Evolutionary conservation across 2,329 filamentous ascomycete species (phyloP), one percentile per base, ranked within the genome.

Genomic region (Talaromyces sp.): DNA sequence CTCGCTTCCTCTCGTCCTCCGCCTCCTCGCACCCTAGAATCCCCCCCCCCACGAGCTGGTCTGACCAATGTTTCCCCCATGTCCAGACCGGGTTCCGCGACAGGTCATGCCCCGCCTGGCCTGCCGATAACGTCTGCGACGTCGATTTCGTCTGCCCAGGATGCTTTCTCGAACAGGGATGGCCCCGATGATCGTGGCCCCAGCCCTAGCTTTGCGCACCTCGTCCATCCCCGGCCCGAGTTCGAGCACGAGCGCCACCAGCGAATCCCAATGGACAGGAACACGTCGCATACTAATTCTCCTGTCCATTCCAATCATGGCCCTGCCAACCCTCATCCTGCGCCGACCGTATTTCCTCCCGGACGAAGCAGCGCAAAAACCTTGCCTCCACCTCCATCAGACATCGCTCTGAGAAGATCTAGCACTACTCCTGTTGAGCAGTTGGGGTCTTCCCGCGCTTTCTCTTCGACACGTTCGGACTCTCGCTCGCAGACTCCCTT

Each of bases 11-110:
- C 49, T n/a, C 45, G 5, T 22, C 22, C 31, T 43, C 43, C 24
- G 45, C 52, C 14, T 60, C 16, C 65, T 64, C 56, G n/a, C 56
- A 9, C 22, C 35, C 56, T 39, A 59, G 27, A 59, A 33, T 22
- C 22, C 22, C 22, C 19, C 22, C 58, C 33, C 60, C 50, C 47
- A 69, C 69, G 68, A 73, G 72, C 70, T 71, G 69, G 67, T 71
- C 72, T 77, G 74, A 79, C 80, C 78, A 80, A 83, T 83, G 81
- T 82, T 74, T 76, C 79, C 77, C 76, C 76, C 81, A 83, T 83
- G 81, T 83, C 81, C 79, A 80, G 74, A 65, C 75, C 76, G 76
- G 74, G 76, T 75, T 75, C 78, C 73, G 78, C 75, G 73, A 70
- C 76, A 71, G 76, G 76, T 74, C 70, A 78, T 71, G 72, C 75